Evolutionary conservation across 768 basidiomycete genomes (phyloP).

Genomic region (Pulveroboletus sp.): DNA sequence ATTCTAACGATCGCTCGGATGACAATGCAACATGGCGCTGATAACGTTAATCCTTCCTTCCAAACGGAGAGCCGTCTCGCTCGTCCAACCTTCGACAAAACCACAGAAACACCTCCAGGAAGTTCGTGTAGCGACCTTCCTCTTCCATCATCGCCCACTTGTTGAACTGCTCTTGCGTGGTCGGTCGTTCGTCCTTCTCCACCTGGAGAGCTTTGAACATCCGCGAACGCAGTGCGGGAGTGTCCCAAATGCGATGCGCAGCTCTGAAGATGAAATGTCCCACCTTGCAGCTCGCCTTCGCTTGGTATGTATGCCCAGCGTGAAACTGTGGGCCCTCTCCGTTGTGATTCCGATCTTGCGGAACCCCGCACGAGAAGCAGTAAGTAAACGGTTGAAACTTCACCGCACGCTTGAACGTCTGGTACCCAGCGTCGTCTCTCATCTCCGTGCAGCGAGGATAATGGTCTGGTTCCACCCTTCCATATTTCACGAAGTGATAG

Average conservation of each 20-base stretch:
- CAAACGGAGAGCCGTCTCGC: no score
- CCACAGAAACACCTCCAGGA: conserved; percentile 8
- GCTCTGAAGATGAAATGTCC: background rate
- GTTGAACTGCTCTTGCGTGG: background rate
- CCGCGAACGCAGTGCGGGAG: background rate
- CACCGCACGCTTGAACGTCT: background rate
- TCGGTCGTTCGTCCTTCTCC: rapidly evolving
- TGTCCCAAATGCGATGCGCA: background rate
- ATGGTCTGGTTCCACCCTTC: background rate
- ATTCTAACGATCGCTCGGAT: no score
- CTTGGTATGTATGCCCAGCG: rapidly evolving
- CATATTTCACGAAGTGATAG: conserved; percentile 1
- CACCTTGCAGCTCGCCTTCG: background rate
- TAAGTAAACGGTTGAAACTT: background rate
- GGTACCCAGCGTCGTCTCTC: background rate
- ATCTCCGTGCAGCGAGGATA: background rate
- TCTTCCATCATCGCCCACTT: background rate
- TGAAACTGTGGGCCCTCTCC: background rate
- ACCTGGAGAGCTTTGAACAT: background rate
- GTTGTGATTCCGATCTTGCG: background rate
- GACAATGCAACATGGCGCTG: no score
- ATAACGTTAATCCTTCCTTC: no score
- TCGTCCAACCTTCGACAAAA: no score
- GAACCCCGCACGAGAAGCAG: background rate
- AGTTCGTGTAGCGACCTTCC: conserved; percentile 2